Conservation (phyloP, 169 alveolate genomes). For the Eimeria sp. region DNA sequence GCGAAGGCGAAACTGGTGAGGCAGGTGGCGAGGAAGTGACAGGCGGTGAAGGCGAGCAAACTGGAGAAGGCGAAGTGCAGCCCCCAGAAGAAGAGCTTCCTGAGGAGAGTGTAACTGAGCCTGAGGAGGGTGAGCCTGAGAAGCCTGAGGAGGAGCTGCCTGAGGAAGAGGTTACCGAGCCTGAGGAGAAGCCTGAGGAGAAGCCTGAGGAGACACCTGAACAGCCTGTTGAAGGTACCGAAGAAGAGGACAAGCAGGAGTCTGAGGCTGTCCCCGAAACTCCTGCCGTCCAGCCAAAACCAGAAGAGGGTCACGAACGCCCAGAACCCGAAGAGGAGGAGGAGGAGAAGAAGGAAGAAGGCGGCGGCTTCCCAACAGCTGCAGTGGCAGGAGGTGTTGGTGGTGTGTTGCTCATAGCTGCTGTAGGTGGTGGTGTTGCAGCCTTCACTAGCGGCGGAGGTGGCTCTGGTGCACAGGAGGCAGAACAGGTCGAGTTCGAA, state of each 20-base stretch:
- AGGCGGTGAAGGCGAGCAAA: background rate
- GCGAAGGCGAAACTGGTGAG: background rate
- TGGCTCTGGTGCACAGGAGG: constrained; percentile 39
- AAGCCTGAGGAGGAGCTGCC: background rate
- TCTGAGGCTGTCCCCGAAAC: background rate
- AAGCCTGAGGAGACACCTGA: background rate
- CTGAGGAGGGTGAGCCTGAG: too few species aligned
- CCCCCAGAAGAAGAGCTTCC: background rate
- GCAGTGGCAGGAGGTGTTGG: constrained; percentile 58
- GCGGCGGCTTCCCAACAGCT: constrained; percentile 49
- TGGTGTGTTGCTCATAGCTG: constrained; percentile 35
- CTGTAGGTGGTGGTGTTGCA: constrained; percentile 38
- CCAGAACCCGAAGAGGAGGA: background rate
- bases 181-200: background rate
- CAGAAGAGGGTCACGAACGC: background rate
- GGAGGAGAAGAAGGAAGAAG: constrained; percentile 26
- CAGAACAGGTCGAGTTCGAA: constrained; percentile 45
- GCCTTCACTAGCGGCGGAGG: constrained; percentile 37
- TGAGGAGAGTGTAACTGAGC: background rate
- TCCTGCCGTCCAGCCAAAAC: background rate
- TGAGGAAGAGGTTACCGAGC: background rate
- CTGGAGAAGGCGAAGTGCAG: background rate
- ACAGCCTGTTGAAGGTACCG: background rate
- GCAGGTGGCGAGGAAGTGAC: background rate
- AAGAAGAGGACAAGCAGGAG: background rate